Conservation (phyloP, 169 alveolate genomes). For the Plasmodium malariae region DNA sequence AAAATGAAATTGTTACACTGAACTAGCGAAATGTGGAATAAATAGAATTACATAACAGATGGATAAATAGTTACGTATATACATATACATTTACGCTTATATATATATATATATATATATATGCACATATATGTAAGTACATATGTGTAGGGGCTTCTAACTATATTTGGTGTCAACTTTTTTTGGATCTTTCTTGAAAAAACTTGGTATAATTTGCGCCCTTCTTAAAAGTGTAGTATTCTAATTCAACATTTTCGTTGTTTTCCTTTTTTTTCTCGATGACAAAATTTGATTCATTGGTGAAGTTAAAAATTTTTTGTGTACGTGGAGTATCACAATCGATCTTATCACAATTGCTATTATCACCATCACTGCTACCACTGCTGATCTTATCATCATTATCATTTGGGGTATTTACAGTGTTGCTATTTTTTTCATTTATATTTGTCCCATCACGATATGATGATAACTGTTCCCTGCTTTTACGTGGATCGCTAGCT, state of each 20-base stretch:
- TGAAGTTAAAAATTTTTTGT: constrained; percentile 48
- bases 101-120: no score
- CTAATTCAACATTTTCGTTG: constrained; percentile 32
- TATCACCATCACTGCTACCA: not conserved
- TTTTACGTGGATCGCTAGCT: not conserved
- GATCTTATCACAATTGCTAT: not conserved
- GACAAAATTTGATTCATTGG: constrained; percentile 48
- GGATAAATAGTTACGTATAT: no score
- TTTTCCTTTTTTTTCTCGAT: constrained; percentile 69
- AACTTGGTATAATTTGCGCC: constrained; percentile 72
- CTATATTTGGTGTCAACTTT: no score
- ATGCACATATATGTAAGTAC: no score
- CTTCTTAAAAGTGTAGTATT: constrained; percentile 71
- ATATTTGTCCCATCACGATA: not conserved
- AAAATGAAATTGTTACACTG: no score
- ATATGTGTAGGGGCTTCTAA: no score
- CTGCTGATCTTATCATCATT: not conserved
- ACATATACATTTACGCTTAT: no score
- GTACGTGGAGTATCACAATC: not conserved
- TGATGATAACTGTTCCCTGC: not conserved
- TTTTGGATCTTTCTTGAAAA: constrained; percentile 44
- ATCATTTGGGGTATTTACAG: not conserved
- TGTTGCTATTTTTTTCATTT: not conserved
- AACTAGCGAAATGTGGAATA: no score
- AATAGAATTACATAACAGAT: no score